Percentiles rank a stretch among this genome's conserved stretches.
phyloP scores from a whole-genome alignment of 257 asterid genomes.

The Solanum chaucha region DNA sequence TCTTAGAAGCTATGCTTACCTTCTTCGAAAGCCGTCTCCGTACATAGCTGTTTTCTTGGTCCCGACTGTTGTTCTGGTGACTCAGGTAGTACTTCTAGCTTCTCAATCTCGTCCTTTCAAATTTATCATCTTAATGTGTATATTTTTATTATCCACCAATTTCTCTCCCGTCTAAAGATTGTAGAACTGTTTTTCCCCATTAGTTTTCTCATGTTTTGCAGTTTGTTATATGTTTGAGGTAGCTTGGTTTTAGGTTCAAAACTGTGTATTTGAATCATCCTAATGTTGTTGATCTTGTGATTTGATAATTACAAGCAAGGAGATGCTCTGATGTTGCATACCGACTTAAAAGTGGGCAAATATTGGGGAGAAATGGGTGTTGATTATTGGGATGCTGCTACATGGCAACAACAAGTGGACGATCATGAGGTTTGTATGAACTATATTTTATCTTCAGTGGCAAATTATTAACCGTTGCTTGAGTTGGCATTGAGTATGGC shows the following conservation, averaged over 20 bases:
- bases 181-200: neutral
- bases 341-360: constrained; percentile 70
- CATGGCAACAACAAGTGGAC: constrained; percentile 40
- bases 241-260: neutral
- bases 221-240: neutral
- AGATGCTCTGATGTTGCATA: constrained; percentile 36
- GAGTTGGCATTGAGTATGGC: neutral
- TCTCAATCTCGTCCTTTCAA: neutral
- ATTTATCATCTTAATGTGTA: neutral
- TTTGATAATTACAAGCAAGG: constrained; percentile 46
- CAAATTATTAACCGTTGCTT: neutral
- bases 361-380: constrained; percentile 74
- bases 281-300: neutral
- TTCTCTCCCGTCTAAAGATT: neutral
- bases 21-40: constrained; percentile 54
- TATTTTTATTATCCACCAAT: neutral
- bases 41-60: constrained; percentile 74
- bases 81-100: constrained; percentile 30
- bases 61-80: constrained; percentile 70
- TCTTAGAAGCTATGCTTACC: constrained; percentile 49
- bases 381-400: constrained; percentile 65
- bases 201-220: neutral
- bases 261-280: neutral
- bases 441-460: neutral
- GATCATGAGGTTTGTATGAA: constrained; percentile 51